phyloP scores from a whole-genome alignment of 345 rosid species.

The Leavenworthia alabamica region DNA sequence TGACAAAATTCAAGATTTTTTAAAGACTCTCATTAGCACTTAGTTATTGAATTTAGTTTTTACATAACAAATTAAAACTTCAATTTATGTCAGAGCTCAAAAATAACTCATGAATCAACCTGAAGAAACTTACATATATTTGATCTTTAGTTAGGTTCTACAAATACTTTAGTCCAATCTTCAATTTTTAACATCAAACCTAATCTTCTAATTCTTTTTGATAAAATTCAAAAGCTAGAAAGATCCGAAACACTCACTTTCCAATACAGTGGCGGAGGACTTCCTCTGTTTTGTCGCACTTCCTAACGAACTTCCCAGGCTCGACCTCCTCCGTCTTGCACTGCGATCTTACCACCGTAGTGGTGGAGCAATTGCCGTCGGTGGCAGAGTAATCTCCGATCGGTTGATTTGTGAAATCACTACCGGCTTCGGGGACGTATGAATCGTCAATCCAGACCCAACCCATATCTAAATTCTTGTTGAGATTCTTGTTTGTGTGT shows the following conservation, averaged over 20 bases:
- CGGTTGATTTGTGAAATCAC: slow-evolving; percentile 1
- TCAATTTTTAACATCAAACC: neutral
- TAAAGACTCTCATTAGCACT: neutral
- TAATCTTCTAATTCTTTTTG: neutral
- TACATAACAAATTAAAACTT: neutral
- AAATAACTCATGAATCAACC: neutral
- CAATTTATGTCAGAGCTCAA: neutral
- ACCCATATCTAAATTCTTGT: slow-evolving; percentile 37
- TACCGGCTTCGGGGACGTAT: slow-evolving; percentile 12
- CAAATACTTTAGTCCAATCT: neutral
- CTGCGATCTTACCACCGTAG: slow-evolving; percentile 54
- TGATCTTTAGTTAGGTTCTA: neutral
- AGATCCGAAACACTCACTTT: slow-evolving; percentile 34
- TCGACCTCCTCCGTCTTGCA: slow-evolving; percentile 92
- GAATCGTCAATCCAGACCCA: slow-evolving; percentile 59
- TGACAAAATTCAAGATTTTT: neutral
- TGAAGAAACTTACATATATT: no score
- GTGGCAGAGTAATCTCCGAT: slow-evolving; percentile 14
- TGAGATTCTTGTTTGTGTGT: slow-evolving; percentile 2
- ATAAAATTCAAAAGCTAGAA: neutral
- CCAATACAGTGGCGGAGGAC: slow-evolving; percentile 67
- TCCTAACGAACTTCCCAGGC: slow-evolving; percentile 69
- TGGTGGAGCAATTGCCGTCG: slow-evolving; percentile 47
- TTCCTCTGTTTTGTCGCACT: slow-evolving; percentile 86
- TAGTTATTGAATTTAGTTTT: neutral